These are phyloP conservation scores for Pseudogymnoascus sp. DNA, from an alignment of 2,329 filamentous ascomycete species.

Conservation along the genomic window DNA sequence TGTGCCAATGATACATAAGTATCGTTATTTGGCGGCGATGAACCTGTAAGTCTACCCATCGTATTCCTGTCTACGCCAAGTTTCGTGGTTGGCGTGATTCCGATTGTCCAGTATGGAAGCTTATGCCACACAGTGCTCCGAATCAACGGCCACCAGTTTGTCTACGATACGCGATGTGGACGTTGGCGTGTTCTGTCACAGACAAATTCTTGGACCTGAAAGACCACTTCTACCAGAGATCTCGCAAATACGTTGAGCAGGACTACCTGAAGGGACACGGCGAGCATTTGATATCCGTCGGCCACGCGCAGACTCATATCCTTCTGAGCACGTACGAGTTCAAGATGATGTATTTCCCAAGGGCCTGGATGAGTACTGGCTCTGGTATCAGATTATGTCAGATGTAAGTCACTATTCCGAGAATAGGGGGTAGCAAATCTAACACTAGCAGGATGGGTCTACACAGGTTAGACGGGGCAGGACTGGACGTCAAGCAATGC, in stretches of 20 bases:
- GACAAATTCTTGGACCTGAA: constrained; percentile 77
- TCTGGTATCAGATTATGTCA: constrained; percentile 72
- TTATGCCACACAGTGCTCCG: constrained; percentile 50
- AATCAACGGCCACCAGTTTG: constrained; percentile 79
- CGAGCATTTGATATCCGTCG: constrained; percentile 78
- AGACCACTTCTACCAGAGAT: constrained; percentile 81
- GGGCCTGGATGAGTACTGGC: constrained; percentile 90
- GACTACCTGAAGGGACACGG: constrained; percentile 92
- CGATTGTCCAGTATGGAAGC: not conserved
- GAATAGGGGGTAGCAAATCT: constrained; percentile 49
- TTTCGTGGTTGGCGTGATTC: not conserved
- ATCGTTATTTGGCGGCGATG: constrained; percentile 81
- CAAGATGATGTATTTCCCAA: constrained; percentile 94
- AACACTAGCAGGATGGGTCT: constrained; percentile 70
- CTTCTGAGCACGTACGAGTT: constrained; percentile 83
- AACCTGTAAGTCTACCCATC: constrained; percentile 51
- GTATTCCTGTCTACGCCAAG: constrained; percentile 7
- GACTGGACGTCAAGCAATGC: constrained; percentile 88
- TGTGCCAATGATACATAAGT: constrained; percentile 81
- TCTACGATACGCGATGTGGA: constrained; percentile 93
- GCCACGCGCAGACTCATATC: constrained; percentile 79
- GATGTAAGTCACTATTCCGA: constrained; percentile 51
- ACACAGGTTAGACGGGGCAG: constrained; percentile 75
- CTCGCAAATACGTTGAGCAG: constrained; percentile 81
- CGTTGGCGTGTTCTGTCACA: constrained; percentile 75